Evolutionary conservation across 345 rosid species (phyloP).

Genomic region (Moricandia arvensis): DNA sequence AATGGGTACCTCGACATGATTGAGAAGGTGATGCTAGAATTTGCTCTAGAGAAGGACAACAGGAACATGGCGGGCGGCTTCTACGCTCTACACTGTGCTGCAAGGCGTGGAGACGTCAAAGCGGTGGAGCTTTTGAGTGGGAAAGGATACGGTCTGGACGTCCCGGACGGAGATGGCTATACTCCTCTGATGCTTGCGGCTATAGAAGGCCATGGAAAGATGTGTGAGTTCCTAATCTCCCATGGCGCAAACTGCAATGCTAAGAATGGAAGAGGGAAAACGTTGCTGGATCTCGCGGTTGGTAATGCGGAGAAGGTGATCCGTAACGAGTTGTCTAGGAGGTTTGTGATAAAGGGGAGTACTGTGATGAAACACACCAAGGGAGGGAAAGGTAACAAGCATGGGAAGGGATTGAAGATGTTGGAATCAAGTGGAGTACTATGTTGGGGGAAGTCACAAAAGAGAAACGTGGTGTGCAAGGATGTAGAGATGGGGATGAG

Average conservation of each 20-base stretch:
- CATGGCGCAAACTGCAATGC: constrained; percentile 60
- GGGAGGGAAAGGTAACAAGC: constrained; percentile 74
- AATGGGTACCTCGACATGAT: constrained; percentile 61
- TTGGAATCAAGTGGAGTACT: constrained; percentile 52
- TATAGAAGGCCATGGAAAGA: constrained; percentile 60
- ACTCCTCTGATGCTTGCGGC: constrained; percentile 97
- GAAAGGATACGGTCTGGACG: constrained; percentile 68
- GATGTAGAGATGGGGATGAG: constrained; percentile 67
- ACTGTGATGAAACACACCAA: constrained; percentile 72
- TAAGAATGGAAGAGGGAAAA: constrained; percentile 63
- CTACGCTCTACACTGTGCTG: constrained; percentile 91
- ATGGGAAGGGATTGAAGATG: constrained; percentile 62
- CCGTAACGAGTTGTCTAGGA: constrained; percentile 67
- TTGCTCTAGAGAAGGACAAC: constrained; percentile 79
- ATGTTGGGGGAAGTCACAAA: constrained; percentile 76
- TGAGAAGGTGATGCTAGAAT: constrained; percentile 95
- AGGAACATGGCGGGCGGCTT: constrained; percentile 64
- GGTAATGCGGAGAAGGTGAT: constrained; percentile 57
- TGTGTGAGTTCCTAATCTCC: constrained; percentile 64
- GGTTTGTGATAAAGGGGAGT: constrained; percentile 55
- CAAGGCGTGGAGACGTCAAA: constrained; percentile 77
- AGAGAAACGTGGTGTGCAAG: constrained; percentile 66
- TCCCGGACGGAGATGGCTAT: constrained; percentile 77
- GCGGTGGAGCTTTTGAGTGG: constrained; percentile 65
- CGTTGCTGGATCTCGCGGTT: constrained; percentile 59